Evolutionary conservation across 257 asterid species (phyloP).

Genomic region (Perilla frutescens): DNA sequence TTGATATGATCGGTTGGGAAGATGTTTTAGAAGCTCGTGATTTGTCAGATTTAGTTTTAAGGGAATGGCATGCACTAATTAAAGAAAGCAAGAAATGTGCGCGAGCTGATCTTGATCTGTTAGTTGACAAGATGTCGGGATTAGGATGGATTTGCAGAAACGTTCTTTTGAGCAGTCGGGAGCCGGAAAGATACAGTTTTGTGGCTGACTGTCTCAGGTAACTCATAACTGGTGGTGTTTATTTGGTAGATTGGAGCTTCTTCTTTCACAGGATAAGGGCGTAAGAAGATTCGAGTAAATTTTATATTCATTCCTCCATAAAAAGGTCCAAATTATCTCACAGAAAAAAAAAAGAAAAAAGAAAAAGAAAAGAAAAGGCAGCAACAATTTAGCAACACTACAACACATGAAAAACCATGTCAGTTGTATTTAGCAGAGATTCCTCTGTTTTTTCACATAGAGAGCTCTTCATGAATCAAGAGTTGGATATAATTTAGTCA

Average conservation of each 20-base stretch:
- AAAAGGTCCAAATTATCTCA: background rate
- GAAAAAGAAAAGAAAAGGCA: too few relatives aligned
- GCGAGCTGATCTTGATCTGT: conserved; percentile 29
- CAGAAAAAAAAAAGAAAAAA: background rate
- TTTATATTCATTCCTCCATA: background rate
- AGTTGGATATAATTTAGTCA: too few relatives aligned
- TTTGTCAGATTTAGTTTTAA: conserved; percentile 34
- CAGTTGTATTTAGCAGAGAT: background rate
- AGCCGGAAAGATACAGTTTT: conserved; percentile 72
- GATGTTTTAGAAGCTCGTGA: conserved; percentile 39
- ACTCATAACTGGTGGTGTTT: conserved; percentile 27
- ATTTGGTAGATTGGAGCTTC: background rate
- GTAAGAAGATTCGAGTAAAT: background rate
- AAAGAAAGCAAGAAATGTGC: conserved; percentile 68
- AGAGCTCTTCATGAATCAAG: too few relatives aligned
- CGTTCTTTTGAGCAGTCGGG: conserved; percentile 73
- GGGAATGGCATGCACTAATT: conserved; percentile 62
- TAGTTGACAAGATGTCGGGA: conserved; percentile 59
- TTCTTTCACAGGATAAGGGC: conserved; percentile 15
- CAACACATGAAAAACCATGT: background rate
- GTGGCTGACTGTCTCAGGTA: conserved; percentile 37
- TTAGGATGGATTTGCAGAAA: conserved; percentile 76
- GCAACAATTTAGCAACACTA: background rate
- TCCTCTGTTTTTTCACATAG: background rate
- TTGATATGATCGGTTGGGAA: conserved; percentile 39